phyloP scores from a whole-genome alignment of 495 filamentous ascomycete genomes.

The Aspergillus biplanus region DNA sequence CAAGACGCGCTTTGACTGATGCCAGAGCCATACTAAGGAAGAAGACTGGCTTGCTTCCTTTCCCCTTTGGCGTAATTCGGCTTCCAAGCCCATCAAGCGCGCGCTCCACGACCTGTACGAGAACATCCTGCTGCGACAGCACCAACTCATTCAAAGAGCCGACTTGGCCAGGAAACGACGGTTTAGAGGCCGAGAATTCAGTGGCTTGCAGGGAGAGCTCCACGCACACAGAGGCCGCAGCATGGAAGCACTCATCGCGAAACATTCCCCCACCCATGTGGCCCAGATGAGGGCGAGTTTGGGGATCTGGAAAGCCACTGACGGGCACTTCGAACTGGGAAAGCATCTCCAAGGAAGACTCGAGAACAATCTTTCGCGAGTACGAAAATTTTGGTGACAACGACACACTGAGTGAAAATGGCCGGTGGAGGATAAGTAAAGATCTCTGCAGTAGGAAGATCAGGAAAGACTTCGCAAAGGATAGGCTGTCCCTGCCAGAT shows the following conservation, averaged over 20 bases:
- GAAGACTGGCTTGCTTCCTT: constrained; percentile 41
- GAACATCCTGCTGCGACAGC: constrained; percentile 41
- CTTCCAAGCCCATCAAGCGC: constrained; percentile 38
- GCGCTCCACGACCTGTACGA: constrained; percentile 41
- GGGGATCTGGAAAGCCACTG: constrained; percentile 16
- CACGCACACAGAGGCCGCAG: constrained; percentile 41
- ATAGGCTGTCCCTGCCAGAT: constrained; percentile 34
- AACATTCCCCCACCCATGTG: constrained; percentile 44
- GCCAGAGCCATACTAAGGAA: constrained; percentile 40
- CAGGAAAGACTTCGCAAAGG: constrained; percentile 40
- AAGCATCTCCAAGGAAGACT: constrained; percentile 53
- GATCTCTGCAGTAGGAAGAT: constrained; percentile 55
- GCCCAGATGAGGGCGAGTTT: constrained; percentile 34
- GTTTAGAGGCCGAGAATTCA: constrained; percentile 24
- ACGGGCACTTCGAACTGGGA: constrained; percentile 43
- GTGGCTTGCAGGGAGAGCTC: constrained; percentile 41
- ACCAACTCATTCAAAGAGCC: constrained; percentile 40
- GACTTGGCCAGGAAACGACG: constrained; percentile 10
- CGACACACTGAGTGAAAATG: constrained; percentile 53
- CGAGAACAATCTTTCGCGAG: constrained; percentile 58
- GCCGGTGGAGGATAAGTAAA: constrained; percentile 55
- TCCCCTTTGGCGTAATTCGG: constrained; percentile 33
- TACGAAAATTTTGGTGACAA: constrained; percentile 57
- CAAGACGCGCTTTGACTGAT: constrained; percentile 42
- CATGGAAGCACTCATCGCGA: constrained; percentile 44